Evolutionary conservation across 176 grass and related monocot species (phyloP).

Genomic region (Saccharum officinarum): DNA sequence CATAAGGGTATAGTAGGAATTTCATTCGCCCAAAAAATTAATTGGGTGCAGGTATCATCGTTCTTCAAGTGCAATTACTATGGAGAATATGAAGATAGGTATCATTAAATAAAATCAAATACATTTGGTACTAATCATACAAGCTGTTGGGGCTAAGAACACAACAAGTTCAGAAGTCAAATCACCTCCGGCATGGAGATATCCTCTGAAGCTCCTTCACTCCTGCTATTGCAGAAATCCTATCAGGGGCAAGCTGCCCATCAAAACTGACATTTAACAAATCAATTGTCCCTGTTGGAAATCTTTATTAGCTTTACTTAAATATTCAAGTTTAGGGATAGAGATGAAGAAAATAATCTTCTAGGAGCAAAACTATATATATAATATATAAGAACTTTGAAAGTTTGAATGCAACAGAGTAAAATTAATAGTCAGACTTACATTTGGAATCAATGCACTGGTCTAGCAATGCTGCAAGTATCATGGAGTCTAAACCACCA

Average conservation of each 20-base stretch:
- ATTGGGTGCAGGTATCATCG: not conserved
- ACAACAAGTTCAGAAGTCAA: constrained; percentile 21
- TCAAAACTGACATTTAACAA: constrained; percentile 99
- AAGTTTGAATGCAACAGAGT: not conserved
- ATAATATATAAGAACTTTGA: not conserved
- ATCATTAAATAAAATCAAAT: constrained; percentile 17
- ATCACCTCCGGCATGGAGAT: constrained; percentile 71
- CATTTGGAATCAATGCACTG: constrained; percentile 72
- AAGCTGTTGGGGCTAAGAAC: not conserved
- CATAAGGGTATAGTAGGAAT: not conserved
- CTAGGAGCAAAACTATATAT: constrained; percentile 8
- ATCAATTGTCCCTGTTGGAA: constrained; percentile 77
- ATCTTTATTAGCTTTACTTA: constrained; percentile 23
- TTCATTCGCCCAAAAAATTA: not conserved
- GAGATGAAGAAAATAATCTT: constrained; percentile 14
- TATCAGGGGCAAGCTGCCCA: constrained; percentile 78
- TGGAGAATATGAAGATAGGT: constrained; percentile 2
- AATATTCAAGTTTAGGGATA: not conserved
- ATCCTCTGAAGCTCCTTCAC: constrained; percentile 77
- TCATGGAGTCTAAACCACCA: constrained; percentile 94
- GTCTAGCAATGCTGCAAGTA: constrained; percentile 86
- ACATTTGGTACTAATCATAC: not conserved
- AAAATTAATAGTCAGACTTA: constrained; percentile 48
- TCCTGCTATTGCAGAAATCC: constrained; percentile 73
- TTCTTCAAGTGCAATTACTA: not conserved